Percentiles rank a stretch among this genome's conserved stretches.
phyloP scores from a whole-genome alignment of 2,329 filamentous ascomycete species.

The Fusarium irregulare region DNA sequence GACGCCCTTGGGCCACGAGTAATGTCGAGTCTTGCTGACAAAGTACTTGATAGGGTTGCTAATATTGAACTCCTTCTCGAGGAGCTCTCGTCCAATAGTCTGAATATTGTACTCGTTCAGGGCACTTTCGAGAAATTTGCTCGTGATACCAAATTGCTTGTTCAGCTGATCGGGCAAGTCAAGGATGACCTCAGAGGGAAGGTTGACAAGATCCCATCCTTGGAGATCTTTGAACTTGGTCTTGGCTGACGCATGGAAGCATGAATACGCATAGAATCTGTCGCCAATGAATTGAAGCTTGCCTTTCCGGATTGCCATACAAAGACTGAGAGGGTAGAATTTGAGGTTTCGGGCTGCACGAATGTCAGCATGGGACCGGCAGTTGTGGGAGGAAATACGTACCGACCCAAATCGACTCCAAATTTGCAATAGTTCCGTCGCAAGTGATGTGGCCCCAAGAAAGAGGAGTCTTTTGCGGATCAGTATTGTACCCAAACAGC shows the following conservation, averaged over 20 bases:
- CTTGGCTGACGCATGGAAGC: constrained; percentile 48
- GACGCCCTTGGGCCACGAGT: constrained; percentile 62
- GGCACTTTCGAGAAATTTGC: constrained; percentile 48
- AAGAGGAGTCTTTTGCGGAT: constrained; percentile 43
- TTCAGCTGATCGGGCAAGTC: constrained; percentile 55
- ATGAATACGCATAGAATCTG: constrained; percentile 52
- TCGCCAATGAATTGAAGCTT: constrained; percentile 54
- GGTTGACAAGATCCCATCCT: constrained; percentile 59
- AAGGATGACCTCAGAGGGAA: constrained; percentile 53
- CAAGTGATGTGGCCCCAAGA: constrained; percentile 60
- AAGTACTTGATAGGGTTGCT: constrained; percentile 51
- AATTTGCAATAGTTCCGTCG: constrained; percentile 59
- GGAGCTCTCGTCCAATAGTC: constrained; percentile 52
- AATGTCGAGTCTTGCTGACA: constrained; percentile 57
- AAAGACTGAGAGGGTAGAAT: constrained; percentile 58
- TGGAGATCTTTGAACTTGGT: constrained; percentile 51
- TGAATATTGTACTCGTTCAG: constrained; percentile 51
- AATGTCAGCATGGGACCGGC: constrained; percentile 3
- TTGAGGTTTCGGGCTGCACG: constrained; percentile 58
- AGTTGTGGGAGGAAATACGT: background rate
- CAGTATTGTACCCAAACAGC: constrained; percentile 57
- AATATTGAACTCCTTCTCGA: constrained; percentile 52
- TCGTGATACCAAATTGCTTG: constrained; percentile 54
- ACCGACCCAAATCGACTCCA: constrained; percentile 60
- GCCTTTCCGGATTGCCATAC: constrained; percentile 50